phyloP scores from a whole-genome alignment of 495 filamentous ascomycete genomes.

The Penicillium verhagenii region DNA sequence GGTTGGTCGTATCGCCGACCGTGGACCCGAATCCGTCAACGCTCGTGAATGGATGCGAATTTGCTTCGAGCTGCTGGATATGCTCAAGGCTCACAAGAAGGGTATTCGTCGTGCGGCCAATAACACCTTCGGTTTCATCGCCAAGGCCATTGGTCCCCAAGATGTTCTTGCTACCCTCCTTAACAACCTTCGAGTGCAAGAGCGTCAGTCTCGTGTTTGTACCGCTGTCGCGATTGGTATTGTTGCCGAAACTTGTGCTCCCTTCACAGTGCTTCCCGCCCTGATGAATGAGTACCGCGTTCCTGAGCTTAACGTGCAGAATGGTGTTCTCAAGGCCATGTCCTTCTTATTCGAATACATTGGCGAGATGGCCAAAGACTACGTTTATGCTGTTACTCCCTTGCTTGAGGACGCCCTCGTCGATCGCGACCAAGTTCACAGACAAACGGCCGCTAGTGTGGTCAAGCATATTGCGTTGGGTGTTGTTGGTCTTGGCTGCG shows the following conservation, averaged over 20 bases:
- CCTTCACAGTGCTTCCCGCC: slow-evolving; percentile 97
- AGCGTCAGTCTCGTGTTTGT: slow-evolving; percentile 96
- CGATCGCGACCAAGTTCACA: slow-evolving; percentile 97
- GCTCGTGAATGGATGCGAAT: slow-evolving; percentile 99
- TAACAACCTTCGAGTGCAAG: slow-evolving; percentile 95
- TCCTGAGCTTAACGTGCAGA: slow-evolving; percentile 97
- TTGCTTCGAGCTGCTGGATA: slow-evolving; percentile 97
- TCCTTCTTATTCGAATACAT: slow-evolving; percentile 99
- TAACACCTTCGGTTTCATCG: slow-evolving; percentile 99
- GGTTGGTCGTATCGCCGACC: slow-evolving; percentile 96
- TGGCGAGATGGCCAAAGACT: slow-evolving; percentile 99
- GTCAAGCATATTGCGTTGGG: slow-evolving; percentile 97
- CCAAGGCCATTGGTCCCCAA: slow-evolving; percentile 97
- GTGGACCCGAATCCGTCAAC: slow-evolving; percentile 92
- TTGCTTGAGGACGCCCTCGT: slow-evolving; percentile 96
- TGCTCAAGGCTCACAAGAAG: slow-evolving; percentile 99
- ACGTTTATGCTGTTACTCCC: slow-evolving; percentile 98
- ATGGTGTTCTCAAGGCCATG: slow-evolving; percentile 94
- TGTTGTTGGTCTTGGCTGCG: slow-evolving; percentile 94
- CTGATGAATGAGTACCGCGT: slow-evolving; percentile 99
- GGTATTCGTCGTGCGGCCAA: slow-evolving; percentile 97
- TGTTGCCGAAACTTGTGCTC: slow-evolving; percentile 99
- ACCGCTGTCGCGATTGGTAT: slow-evolving; percentile 99
- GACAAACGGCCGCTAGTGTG: slow-evolving; percentile 92
- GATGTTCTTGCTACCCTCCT: slow-evolving; percentile 95